Percentiles rank a stretch among this genome's conserved stretches.
Evolutionary conservation across 305 asterid genomes (phyloP).

Genomic region (Withania somnifera): DNA sequence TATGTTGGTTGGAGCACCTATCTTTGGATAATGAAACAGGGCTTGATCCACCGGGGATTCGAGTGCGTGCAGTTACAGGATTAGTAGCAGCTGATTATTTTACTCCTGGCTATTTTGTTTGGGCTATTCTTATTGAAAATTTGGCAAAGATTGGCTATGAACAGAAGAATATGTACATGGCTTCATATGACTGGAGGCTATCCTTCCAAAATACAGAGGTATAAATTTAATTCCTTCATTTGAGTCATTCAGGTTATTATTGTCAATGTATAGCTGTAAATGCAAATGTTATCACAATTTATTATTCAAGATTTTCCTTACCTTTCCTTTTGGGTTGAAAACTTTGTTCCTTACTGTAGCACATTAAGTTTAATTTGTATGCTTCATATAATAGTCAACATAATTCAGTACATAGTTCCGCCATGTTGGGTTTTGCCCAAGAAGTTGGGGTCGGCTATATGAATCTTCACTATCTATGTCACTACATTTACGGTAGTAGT

Average conservation of each 20-base stretch:
- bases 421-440: neutral
- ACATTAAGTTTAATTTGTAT: neutral
- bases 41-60: slow-evolving; percentile 79
- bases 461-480: neutral
- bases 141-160: slow-evolving; percentile 81
- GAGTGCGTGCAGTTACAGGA: slow-evolving; percentile 68
- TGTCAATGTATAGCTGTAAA: neutral
- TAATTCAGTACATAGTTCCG: neutral
- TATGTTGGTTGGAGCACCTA: slow-evolving; percentile 86
- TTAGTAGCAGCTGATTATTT: slow-evolving; percentile 80
- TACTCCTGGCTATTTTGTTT: slow-evolving; percentile 77
- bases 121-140: slow-evolving; percentile 82
- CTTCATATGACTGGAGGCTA: slow-evolving; percentile 85
- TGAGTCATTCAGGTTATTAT: neutral
- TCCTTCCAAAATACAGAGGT: slow-evolving; percentile 91
- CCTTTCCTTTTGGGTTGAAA: neutral
- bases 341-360: neutral
- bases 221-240: neutral
- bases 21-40: slow-evolving; percentile 84
- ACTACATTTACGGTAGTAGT: neutral
- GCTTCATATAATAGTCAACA: neutral
- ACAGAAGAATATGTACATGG: slow-evolving; percentile 79
- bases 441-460: neutral
- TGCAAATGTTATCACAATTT: too few species aligned
- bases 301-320: neutral